A percentile compares a stretch with the other conserved stretches of the same genome.
These are phyloP conservation scores for Adansonia grandidieri DNA, from an alignment of 441 rosid species.

Conservation along the genomic window DNA sequence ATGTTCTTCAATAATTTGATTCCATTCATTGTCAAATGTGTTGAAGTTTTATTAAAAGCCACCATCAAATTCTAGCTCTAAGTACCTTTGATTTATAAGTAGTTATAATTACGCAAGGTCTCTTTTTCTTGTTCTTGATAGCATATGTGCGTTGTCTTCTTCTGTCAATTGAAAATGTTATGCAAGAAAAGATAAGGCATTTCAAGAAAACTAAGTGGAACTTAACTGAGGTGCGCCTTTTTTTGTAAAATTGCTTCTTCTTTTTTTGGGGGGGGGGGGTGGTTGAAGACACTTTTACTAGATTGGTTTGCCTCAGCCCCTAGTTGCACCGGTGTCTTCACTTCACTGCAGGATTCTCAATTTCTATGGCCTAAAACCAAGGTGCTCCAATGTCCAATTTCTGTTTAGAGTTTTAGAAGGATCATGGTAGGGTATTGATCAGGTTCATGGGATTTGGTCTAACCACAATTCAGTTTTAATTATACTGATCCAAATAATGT, in stretches of 20 bases:
- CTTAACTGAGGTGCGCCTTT: background rate
- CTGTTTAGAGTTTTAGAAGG: slow-evolving; percentile 1
- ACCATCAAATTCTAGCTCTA: slow-evolving; percentile 2
- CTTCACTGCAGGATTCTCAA: slow-evolving; percentile 1
- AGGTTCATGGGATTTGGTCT: background rate
- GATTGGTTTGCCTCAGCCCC: slow-evolving; percentile 3
- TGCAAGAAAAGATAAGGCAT: background rate
- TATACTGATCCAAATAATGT: background rate
- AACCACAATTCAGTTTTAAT: background rate
- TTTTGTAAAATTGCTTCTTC: background rate
- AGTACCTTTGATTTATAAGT: background rate
- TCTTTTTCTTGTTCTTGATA: background rate
- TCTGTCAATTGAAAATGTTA: slow-evolving; percentile 16
- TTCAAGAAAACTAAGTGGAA: background rate
- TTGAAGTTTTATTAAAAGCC: background rate
- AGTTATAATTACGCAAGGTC: slow-evolving; percentile 4
- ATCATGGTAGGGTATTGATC: slow-evolving; percentile 8
- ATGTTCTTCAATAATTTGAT: slow-evolving; percentile 10
- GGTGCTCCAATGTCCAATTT: slow-evolving; percentile 1
- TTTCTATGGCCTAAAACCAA: background rate
- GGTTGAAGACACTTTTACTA: slow-evolving; percentile 4
- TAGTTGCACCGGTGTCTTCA: background rate
- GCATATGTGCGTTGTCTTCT: background rate
- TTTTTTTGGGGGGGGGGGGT: background rate
- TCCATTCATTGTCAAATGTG: background rate